Evolutionary conservation across 495 filamentous ascomycete species (phyloP), one percentile per base, ranked within the genome.

Genomic region (Penicillium arizonense): DNA sequence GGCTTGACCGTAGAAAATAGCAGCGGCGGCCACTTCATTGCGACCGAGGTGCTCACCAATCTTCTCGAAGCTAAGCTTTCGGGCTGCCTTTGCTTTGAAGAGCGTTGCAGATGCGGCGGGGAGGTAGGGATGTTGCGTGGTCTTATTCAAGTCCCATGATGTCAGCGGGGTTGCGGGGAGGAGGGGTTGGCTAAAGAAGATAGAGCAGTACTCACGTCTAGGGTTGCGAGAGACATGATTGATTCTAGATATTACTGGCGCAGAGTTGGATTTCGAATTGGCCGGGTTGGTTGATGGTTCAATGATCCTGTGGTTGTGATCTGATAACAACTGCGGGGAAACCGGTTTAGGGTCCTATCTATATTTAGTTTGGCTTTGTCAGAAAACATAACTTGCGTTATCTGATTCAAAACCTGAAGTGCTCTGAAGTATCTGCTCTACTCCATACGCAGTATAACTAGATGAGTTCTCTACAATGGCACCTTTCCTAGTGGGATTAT

Each of bases 1-100:
- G 5, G 91, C 86, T 64, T 97, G 92, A 34, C 94, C 92, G 73
- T 97, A 97, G 81, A 98, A 97, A 50, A 98, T 75, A 1, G 93
- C 94, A 2, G 94, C 94, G 2, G 89, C 80, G 21, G 91, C 89
- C 5, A 98, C 92, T 69, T 98, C 94, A 58, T 86, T 84, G 44
- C 94, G 90, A 11, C 86, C 88, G 38, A 97, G 80, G 21, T 85
- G 69, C 56, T 83, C 64, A 20, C 82, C 90, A 63, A 98, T 94
- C 18, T 81, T 67, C 61, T 90, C 89, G 59, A 98, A 98, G 68
- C 80, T 88, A 24, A 96, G 78, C 44, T 82, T 77, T 59, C 85
- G 84, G 32, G 68, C 59, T 26, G 90, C 85, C 72, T 98, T 98
- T 55, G 88, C 89, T 12, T 81, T 75, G 77, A 98, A 96, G 62